Percentiles rank a stretch among this genome's conserved stretches.
These are phyloP conservation scores for Gliomastix tumulicola DNA, from an alignment of 2,329 filamentous ascomycete species.

Conservation along the genomic window DNA sequence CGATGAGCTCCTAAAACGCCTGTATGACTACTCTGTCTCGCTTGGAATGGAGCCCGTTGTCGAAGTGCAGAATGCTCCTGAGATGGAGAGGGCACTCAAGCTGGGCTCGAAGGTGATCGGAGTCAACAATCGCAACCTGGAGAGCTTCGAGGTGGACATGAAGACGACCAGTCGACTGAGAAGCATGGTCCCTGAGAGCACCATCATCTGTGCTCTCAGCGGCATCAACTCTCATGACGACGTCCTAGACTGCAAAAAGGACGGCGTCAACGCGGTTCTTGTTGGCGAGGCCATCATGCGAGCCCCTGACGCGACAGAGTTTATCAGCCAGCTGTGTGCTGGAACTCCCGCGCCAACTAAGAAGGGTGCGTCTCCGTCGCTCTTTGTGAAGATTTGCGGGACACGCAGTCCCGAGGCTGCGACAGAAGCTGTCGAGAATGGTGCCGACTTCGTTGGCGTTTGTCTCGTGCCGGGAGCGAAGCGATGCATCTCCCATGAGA, in stretches of 20 bases:
- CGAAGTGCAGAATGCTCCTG: slow-evolving; percentile 89
- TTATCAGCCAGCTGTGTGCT: slow-evolving; percentile 79
- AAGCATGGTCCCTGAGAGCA: slow-evolving; percentile 76
- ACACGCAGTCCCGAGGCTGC: slow-evolving; percentile 80
- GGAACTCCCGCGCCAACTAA: slow-evolving; percentile 30
- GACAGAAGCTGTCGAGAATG: slow-evolving; percentile 70
- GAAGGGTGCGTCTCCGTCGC: slow-evolving; percentile 28
- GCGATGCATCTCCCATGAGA: slow-evolving; percentile 71
- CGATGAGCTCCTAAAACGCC: slow-evolving; percentile 58
- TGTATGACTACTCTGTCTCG: slow-evolving; percentile 84
- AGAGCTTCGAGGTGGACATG: slow-evolving; percentile 94
- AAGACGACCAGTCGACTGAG: slow-evolving; percentile 85
- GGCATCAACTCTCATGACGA: slow-evolving; percentile 88
- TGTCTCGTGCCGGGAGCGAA: slow-evolving; percentile 79
- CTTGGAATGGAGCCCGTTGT: slow-evolving; percentile 97
- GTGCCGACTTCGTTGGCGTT: slow-evolving; percentile 89
- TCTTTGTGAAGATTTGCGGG: slow-evolving; percentile 92
- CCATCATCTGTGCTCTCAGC: slow-evolving; percentile 87
- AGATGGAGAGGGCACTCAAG: slow-evolving; percentile 83
- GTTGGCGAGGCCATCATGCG: slow-evolving; percentile 97
- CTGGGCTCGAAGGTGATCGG: slow-evolving; percentile 89
- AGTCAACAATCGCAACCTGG: slow-evolving; percentile 95
- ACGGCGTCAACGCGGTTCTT: slow-evolving; percentile 86
- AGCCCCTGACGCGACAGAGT: slow-evolving; percentile 71
- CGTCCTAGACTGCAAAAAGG: slow-evolving; percentile 78